These are phyloP conservation scores for Hypseocharis bilobata DNA, from an alignment of 441 rosid genomes.

Conservation along the genomic window DNA sequence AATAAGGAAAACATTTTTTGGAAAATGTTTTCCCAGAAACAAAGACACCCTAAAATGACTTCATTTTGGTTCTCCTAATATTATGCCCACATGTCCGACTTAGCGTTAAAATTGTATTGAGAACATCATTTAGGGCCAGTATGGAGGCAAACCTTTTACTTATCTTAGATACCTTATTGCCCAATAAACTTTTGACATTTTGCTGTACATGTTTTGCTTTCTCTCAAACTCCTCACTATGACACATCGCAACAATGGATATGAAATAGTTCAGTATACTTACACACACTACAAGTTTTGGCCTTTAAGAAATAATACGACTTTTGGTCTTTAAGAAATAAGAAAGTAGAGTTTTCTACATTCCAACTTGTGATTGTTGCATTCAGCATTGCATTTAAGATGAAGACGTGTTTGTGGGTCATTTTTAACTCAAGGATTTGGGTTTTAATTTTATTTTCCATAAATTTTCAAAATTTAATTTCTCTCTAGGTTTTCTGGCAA, in stretches of 20 bases:
- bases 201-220: no score
- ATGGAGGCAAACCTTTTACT: no score
- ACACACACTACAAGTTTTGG: no score
- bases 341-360: background rate
- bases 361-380: background rate
- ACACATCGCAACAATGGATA: background rate
- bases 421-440: background rate
- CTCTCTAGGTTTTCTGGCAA: no score
- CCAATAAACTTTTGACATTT: background rate
- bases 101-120: background rate
- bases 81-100: background rate
- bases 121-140: background rate
- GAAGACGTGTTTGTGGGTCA: background rate
- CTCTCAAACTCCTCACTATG: background rate
- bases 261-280: background rate
- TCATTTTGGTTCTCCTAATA: background rate
- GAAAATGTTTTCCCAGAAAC: background rate
- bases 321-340: background rate
- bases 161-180: background rate
- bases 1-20: no score
- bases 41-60: background rate
- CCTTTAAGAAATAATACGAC: background rate
- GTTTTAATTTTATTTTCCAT: background rate
- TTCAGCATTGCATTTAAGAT: background rate
- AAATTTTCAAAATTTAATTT: background rate